These are phyloP conservation scores for Mikania micrantha DNA, from an alignment of 129 eudicot species.

Conservation along the genomic window DNA sequence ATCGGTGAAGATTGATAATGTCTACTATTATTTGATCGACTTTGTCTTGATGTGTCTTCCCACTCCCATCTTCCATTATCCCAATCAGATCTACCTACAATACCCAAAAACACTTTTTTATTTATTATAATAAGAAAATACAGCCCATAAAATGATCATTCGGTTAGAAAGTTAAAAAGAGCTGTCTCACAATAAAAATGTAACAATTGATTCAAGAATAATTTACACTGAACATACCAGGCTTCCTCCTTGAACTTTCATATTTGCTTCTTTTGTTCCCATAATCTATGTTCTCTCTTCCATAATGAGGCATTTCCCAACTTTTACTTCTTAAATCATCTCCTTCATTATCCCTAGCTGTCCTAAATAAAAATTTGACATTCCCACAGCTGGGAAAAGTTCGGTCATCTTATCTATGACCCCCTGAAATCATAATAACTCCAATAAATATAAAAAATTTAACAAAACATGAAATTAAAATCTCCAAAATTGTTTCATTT, in stretches of 20 bases:
- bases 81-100: conserved; percentile 66
- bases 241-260: conserved; percentile 50
- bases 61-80: conserved; percentile 77
- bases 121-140: not conserved
- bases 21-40: conserved; percentile 32
- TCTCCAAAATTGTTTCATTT: too few species aligned
- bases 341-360: conserved; percentile 37
- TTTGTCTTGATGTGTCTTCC: conserved; percentile 62
- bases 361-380: too few species aligned
- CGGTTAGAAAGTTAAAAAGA: not conserved
- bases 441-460: too few species aligned
- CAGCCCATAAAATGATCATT: not conserved
- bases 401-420: too few species aligned
- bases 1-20: conserved; percentile 51
- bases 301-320: conserved; percentile 34
- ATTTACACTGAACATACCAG: conserved; percentile 39
- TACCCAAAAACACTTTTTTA: not conserved
- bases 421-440: too few species aligned
- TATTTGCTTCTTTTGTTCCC: conserved; percentile 68
- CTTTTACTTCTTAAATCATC: conserved; percentile 3
- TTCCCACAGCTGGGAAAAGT: too few species aligned
- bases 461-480: too few species aligned
- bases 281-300: conserved; percentile 43
- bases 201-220: not conserved
- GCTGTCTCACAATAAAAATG: not conserved